Evolutionary conservation across 2,329 filamentous ascomycete species (phyloP).

Genomic region (Myriosclerotinia scirpicola): DNA sequence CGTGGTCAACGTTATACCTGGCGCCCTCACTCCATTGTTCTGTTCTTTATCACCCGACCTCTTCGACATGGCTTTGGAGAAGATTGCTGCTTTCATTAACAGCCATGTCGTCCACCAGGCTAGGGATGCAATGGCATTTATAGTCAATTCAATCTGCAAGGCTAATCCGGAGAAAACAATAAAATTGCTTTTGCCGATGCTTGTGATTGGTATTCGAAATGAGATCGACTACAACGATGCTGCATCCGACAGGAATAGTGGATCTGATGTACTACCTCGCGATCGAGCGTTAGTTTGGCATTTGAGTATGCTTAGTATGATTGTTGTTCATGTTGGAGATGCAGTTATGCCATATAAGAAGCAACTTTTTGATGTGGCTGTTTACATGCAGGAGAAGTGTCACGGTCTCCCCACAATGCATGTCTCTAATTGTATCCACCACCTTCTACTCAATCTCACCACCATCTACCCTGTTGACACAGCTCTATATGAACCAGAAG

Average conservation of each 20-base stretch:
- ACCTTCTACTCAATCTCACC: slow-evolving; percentile 89
- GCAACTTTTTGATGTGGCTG: slow-evolving; percentile 85
- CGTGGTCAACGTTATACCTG: slow-evolving; percentile 91
- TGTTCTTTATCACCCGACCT: slow-evolving; percentile 89
- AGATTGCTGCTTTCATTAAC: slow-evolving; percentile 86
- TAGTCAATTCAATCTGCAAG: slow-evolving; percentile 94
- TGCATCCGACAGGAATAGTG: slow-evolving; percentile 89
- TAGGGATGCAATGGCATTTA: slow-evolving; percentile 97
- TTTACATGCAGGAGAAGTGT: slow-evolving; percentile 96
- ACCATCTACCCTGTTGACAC: slow-evolving; percentile 93
- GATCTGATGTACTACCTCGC: slow-evolving; percentile 87
- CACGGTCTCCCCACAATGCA: slow-evolving; percentile 92
- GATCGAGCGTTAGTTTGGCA: slow-evolving; percentile 96
- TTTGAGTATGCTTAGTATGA: slow-evolving; percentile 96
- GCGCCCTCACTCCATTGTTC: slow-evolving; percentile 86
- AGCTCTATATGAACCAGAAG: slow-evolving; percentile 78
- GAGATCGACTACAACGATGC: slow-evolving; percentile 97
- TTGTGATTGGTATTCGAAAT: slow-evolving; percentile 87
- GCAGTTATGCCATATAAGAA: slow-evolving; percentile 87
- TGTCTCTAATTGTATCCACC: slow-evolving; percentile 96
- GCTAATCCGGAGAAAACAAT: slow-evolving; percentile 92
- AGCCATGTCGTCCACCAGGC: slow-evolving; percentile 97
- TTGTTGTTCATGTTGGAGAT: slow-evolving; percentile 90
- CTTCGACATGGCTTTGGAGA: slow-evolving; percentile 88
- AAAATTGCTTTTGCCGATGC: slow-evolving; percentile 84